These are phyloP conservation scores for Ichthyophthirius multifiliis DNA, from an alignment of 169 alveolate genomes.

Conservation along the genomic window DNA sequence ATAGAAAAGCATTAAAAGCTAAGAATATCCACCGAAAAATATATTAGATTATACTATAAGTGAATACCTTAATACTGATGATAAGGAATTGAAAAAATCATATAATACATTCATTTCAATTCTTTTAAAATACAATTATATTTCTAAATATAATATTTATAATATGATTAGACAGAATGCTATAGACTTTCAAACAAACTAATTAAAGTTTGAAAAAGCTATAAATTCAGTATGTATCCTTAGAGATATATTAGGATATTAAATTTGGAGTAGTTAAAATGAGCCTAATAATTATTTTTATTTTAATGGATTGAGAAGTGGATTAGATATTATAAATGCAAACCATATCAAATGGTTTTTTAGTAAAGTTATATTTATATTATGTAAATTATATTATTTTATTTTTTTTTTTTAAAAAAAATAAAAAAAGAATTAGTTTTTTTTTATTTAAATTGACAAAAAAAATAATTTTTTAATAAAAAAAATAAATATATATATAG, in stretches of 20 bases:
- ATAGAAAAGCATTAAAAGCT: background rate
- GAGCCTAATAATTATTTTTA: conserved; percentile 1
- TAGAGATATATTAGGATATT: background rate
- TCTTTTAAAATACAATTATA: background rate
- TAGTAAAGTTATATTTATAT: background rate
- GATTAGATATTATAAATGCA: background rate
- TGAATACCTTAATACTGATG: background rate
- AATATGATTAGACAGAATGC: background rate
- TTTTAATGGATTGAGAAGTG: background rate
- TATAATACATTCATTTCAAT: background rate
- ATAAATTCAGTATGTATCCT: background rate
- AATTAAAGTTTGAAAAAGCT: background rate
- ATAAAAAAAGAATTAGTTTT: too few relatives aligned
- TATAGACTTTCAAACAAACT: background rate
- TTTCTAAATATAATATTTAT: background rate
- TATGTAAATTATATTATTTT: too few relatives aligned
- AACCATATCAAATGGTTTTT: background rate
- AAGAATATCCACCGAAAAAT: background rate
- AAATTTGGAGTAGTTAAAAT: background rate
- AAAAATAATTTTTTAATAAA: too few relatives aligned
- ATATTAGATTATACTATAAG: background rate
- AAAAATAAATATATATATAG: too few relatives aligned
- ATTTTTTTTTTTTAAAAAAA: too few relatives aligned
- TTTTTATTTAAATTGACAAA: too few relatives aligned
- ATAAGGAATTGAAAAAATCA: background rate